Percentiles rank a stretch among this genome's conserved stretches.
Evolutionary conservation across 176 grass and related monocot genomes (phyloP).

Genomic region (Thinopyrum elongatum): DNA sequence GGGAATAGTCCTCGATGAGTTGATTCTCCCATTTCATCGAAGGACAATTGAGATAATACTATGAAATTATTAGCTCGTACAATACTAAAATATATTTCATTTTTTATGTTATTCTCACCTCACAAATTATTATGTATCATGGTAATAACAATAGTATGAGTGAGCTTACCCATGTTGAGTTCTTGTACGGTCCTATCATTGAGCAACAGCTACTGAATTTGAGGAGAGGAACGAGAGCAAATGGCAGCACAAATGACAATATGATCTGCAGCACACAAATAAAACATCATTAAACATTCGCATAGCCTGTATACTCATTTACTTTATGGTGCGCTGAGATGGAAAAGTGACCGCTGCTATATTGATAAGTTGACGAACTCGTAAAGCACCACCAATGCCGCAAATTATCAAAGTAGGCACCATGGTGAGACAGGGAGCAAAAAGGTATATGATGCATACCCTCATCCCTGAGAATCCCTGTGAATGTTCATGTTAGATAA

Average conservation of each 20-base stretch:
- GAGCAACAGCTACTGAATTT: conserved; percentile 70
- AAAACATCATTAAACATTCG: neutral
- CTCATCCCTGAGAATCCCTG: conserved; percentile 90
- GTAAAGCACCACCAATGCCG: conserved; percentile 43
- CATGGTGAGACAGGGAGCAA: conserved; percentile 64
- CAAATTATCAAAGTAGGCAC: conserved; percentile 66
- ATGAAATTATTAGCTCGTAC: neutral
- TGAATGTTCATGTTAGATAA: conserved; percentile 8
- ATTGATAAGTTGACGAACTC: conserved; percentile 55
- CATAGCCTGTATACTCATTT: neutral
- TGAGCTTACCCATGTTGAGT: conserved; percentile 57
- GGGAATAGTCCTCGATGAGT: neutral
- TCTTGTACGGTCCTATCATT: conserved; percentile 59
- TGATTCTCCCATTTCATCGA: neutral
- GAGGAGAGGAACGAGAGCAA: conserved; percentile 76
- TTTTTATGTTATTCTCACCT: neutral
- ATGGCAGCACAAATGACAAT: conserved; percentile 76
- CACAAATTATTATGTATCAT: neutral
- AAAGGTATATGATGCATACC: conserved; percentile 56
- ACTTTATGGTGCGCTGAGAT: neutral
- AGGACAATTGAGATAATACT: neutral
- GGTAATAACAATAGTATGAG: conserved; percentile 1
- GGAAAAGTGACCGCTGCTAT: conserved; percentile 59
- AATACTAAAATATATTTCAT: neutral
- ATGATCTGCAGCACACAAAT: conserved; percentile 50